Evolutionary conservation across 1,284 basidiomycete genomes (phyloP), one percentile per base, ranked within the genome.

Genomic region (Schizophyllum amplum): DNA sequence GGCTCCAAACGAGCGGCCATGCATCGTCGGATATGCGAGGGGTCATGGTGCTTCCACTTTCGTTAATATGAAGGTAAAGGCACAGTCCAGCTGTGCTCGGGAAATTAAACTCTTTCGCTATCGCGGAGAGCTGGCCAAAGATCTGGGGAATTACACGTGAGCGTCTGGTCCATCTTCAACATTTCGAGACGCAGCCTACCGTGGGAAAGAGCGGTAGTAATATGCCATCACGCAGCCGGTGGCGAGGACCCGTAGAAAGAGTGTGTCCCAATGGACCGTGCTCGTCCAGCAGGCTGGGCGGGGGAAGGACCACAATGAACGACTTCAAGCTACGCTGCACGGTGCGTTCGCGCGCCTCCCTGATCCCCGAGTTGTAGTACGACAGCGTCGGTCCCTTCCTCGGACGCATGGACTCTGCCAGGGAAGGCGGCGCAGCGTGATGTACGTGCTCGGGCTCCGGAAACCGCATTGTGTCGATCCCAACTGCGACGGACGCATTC

Each of bases 71-170:
- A 57, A 88, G 74, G 66, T 90, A 91, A 20, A 91, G 75, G 65
- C 85, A 88, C 15, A 91, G 66, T 13, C 88, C 89, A 11, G 80
- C 68, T 5, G 78, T 86, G 68, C 85, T 89, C 1, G 88, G 88
- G 64, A 91, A 86, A 65, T 82, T 86, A 70, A 84, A 91, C 68
- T 92, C 89, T 53, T 83, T 81, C 13, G 88, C 87, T 59, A 92
- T 90, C 5, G 86, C 86, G 53, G 78, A 76, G 27, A 91, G 72
- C 69, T 92, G 88, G 23, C 77, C 82, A 65, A 81, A 84, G 75
- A 90, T 80, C 89, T 91, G 57, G 7, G 20, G 21, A 52, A 33
- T 5, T 50, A 51, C 22, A 25, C 5, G 21, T 52, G 47, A 50
- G 22, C 51, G 26, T 25, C 21, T 54, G 52, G 24, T 26, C 9